Percentiles rank a stretch among this genome's conserved stretches.
Conservation (phyloP, 352 stramenopile genomes). For the Globisporangium radiosum region DNA sequence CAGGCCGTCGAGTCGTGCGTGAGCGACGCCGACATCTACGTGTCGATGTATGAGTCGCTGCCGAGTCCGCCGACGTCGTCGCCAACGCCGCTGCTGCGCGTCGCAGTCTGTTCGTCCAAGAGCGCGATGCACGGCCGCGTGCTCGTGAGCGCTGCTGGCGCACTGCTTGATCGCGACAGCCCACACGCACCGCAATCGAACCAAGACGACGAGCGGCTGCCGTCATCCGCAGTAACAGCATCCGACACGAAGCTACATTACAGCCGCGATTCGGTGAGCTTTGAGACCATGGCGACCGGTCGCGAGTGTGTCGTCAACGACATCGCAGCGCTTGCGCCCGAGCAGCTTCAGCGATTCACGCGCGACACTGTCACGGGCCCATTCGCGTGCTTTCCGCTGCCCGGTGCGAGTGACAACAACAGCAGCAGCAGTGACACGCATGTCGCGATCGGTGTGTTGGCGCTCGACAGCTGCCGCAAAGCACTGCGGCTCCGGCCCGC, state of each 20-base stretch:
- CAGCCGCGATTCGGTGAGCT: slow-evolving; percentile 17
- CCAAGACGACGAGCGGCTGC: not conserved
- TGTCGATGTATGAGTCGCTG: slow-evolving; percentile 55
- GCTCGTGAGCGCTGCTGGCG: slow-evolving; percentile 16
- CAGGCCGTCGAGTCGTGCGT: slow-evolving; percentile 49
- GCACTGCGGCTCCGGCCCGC: slow-evolving; percentile 39
- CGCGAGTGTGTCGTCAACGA: slow-evolving; percentile 31
- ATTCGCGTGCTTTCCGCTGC: slow-evolving; percentile 50
- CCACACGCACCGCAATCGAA: not conserved
- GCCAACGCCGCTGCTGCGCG: slow-evolving; percentile 30
- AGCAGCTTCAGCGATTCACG: slow-evolving; percentile 22
- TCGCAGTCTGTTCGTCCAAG: slow-evolving; percentile 38
- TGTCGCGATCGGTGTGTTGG: slow-evolving; percentile 39
- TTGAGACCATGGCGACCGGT: slow-evolving; percentile 24
- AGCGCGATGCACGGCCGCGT: slow-evolving; percentile 39
- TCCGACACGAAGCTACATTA: not conserved
- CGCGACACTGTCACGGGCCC: slow-evolving; percentile 23
- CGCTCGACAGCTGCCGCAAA: slow-evolving; percentile 49
- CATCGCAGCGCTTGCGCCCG: slow-evolving; percentile 13
- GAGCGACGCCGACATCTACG: slow-evolving; percentile 64
- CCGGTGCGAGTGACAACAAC: not conserved
- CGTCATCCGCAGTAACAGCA: not conserved
- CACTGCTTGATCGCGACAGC: no score
- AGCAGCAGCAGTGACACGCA: not conserved
- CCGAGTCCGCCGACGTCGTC: slow-evolving; percentile 23